Base-by-base conservation (phyloP, 495 filamentous ascomycete species). In the Penicillium daleae region DNA sequence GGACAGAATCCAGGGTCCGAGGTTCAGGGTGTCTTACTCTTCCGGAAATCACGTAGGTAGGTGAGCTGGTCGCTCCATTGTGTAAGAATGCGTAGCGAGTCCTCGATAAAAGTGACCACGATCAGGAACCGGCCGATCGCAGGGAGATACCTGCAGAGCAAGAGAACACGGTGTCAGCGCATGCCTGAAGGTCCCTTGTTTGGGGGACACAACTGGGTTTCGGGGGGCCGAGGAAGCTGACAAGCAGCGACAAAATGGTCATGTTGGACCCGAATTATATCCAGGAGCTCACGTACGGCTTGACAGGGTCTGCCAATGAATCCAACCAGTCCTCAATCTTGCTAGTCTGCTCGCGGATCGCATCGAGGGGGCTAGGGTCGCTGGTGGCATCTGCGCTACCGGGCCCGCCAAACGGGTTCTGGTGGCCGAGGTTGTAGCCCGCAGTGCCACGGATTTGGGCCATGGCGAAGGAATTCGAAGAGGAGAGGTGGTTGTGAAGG, bases 251-350 rank as follows among this genome's bases (percentile, higher is more conserved):
- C 22, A 12, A 12, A 17, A 62, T 33, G 35, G 46, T 40, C 29
- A 31, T n/a, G 13, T 37, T 12, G 26, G 6, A 51, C 26, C 19
- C 8, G 56, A 29, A 17, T 17, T 29, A 50, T 26, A 50, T 15
- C 39, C 2, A 32, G 29, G 31, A n/a, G 39, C 62, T 29, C 48
- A 92, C 94, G 69, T 88, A 98, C 94, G 96, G 95, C 80, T 97
- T 98, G 65, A 98, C 79, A 17, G 96, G 95, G 66, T 96, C 95
- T 59, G 91, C 87, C 66, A 94, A 51, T 13, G 89, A 92, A 74
- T 99, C 95, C 73, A 99, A 76, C 78, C 91, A 82, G 74, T 99
- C 95, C 79, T 99, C 95, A 66, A 99, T 96, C 83, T 97, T 97
- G 86, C 89, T 96, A 32, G 95, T 98, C 75, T 98, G 92, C 77